Evolutionary conservation across 345 rosid genomes (phyloP).

Genomic region (Eucalyptus cloeziana): DNA sequence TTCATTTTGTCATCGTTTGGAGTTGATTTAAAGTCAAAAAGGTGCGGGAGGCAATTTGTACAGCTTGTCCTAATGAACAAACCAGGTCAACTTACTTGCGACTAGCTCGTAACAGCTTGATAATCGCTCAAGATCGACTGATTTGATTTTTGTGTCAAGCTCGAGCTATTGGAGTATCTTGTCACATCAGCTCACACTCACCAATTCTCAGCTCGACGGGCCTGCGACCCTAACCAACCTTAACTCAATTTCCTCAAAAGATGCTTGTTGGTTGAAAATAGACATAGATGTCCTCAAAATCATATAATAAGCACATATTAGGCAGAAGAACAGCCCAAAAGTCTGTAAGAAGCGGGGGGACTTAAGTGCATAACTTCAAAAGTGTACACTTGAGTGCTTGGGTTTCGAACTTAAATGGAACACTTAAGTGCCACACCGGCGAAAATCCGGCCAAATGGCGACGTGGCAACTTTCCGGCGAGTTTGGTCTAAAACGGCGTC

Average conservation of each 20-base stretch:
- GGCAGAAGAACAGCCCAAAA: too few species aligned
- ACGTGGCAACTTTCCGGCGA: too few species aligned
- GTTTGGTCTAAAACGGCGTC: too few species aligned
- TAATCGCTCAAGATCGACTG: not conserved
- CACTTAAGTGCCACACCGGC: too few species aligned
- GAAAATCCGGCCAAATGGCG: too few species aligned
- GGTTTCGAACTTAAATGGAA: too few species aligned
- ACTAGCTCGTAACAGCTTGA: not conserved
- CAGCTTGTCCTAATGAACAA: too few species aligned
- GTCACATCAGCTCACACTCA: not conserved
- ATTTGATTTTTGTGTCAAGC: not conserved
- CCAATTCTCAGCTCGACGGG: not conserved
- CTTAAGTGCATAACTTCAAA: too few species aligned
- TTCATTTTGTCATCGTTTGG: not conserved
- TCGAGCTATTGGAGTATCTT: not conserved
- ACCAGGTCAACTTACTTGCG: not conserved
- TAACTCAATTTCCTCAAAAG: not conserved
- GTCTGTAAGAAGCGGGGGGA: too few species aligned
- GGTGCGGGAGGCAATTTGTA: not conserved
- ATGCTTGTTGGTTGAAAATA: not conserved
- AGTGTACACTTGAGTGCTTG: too few species aligned
- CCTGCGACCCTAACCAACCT: not conserved
- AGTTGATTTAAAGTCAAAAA: not conserved
- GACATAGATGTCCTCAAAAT: not conserved
- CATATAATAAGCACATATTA: not conserved